Evolutionary conservation across 805 yeast genomes (phyloP).

Genomic region (Metschnikowia corniflorae): DNA sequence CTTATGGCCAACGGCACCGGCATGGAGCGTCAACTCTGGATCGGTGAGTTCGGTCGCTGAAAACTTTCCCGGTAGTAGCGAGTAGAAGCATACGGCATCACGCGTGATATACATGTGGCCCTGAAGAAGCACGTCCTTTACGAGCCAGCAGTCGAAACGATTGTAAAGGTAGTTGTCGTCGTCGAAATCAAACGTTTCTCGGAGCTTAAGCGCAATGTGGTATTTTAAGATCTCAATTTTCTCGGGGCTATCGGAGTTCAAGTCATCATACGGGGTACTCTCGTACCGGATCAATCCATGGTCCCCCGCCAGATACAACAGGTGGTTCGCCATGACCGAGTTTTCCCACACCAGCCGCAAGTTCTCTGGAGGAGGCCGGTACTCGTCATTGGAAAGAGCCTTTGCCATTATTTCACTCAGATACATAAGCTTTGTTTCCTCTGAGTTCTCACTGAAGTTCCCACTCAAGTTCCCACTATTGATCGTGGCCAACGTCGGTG

Average conservation of each 20-base stretch:
- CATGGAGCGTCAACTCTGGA: slow-evolving; percentile 23
- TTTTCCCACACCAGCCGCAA: slow-evolving; percentile 23
- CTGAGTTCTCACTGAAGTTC: background rate
- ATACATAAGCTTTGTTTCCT: slow-evolving; percentile 1
- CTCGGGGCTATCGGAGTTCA: slow-evolving; percentile 1
- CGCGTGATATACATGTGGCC: slow-evolving; percentile 79
- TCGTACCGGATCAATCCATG: slow-evolving; percentile 14
- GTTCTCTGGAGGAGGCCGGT: slow-evolving; percentile 12
- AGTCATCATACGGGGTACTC: slow-evolving; percentile 6
- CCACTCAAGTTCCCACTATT: too few species aligned
- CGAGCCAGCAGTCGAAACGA: slow-evolving; percentile 76
- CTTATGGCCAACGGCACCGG: slow-evolving; percentile 39
- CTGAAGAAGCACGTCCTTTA: slow-evolving; percentile 77
- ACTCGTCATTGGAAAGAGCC: slow-evolving; percentile 4
- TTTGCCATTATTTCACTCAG: slow-evolving; percentile 6
- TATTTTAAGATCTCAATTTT: slow-evolving; percentile 20
- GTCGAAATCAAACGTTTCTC: slow-evolving; percentile 40
- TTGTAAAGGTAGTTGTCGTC: slow-evolving; percentile 53
- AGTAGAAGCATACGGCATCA: slow-evolving; percentile 65
- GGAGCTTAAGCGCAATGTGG: slow-evolving; percentile 33
- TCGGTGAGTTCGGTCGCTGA: slow-evolving; percentile 11
- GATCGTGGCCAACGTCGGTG: background rate
- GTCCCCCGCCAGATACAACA: slow-evolving; percentile 9
- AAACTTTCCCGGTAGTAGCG: slow-evolving; percentile 56
- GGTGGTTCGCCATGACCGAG: slow-evolving; percentile 25